A percentile compares a stretch with the other conserved stretches of the same genome.
phyloP scores from a whole-genome alignment of 495 filamentous ascomycete species.

The Lophium mytilinum region DNA sequence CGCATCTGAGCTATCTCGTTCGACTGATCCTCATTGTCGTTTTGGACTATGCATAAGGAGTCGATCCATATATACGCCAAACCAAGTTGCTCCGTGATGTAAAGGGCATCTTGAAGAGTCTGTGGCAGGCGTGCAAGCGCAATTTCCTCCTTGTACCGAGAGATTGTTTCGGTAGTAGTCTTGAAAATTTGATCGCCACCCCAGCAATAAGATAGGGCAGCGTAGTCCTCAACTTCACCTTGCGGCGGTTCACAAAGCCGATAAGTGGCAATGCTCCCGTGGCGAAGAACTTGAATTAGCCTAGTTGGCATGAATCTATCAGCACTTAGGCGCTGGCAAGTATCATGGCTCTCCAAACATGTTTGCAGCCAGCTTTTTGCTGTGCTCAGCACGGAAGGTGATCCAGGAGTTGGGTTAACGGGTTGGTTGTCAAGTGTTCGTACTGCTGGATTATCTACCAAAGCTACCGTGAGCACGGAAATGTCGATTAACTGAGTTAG shows the following conservation, averaged over 20 bases:
- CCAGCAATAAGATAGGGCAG: slow-evolving; percentile 4
- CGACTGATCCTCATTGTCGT: background rate
- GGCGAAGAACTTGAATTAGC: background rate
- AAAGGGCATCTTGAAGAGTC: background rate
- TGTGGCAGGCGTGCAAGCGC: background rate
- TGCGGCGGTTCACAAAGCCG: background rate
- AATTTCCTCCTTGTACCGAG: background rate
- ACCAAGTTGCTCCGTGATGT: background rate
- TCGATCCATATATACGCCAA: slow-evolving; percentile 9
- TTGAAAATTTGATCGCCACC: slow-evolving; percentile 3
- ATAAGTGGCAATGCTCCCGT: background rate
- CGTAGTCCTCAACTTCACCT: background rate
- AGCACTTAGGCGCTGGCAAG: background rate
- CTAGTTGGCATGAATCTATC: background rate
- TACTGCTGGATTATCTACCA: background rate
- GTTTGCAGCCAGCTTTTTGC: background rate
- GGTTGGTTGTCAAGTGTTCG: background rate
- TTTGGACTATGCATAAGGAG: slow-evolving; percentile 8
- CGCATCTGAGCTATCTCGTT: background rate
- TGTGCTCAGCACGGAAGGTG: background rate
- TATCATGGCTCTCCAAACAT: background rate
- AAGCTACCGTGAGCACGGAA: too few species aligned
- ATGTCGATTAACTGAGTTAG: too few species aligned
- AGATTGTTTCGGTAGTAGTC: background rate
- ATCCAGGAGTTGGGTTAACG: background rate